Evolutionary conservation across 352 stramenopile genomes (phyloP), one percentile per base, ranked within the genome.

Genomic region (Globisporangium okanoganense): DNA sequence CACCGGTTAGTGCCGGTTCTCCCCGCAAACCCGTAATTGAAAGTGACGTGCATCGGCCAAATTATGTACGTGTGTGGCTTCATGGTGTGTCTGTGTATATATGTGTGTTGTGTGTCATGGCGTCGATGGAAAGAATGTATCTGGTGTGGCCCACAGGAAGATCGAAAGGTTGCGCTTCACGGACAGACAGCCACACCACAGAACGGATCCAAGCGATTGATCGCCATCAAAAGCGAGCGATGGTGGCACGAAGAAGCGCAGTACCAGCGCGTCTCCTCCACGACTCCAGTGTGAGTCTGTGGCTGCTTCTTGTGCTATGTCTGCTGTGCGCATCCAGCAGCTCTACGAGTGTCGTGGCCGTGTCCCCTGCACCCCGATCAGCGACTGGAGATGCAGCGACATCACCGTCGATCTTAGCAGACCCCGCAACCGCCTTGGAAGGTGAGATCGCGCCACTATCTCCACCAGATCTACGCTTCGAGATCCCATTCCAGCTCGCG

Each of bases 1-100:
- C 86, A 95, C 55, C 82, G 85, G 16, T 60, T 92, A 44, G 57
- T 87, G 55, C 66, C 71, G 0, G n/a, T 58, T 18, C 51, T 56
- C 10, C 44, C 51, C 13, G 29, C n/a, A n/a, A 27, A 29, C 7
- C 29, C 49, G 29, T 56, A 56, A 56, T 29, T 29, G 3, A 20
- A 33, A 10, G 22, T 51, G 22, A 51, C 24, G 45, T 52, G 25
- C 2, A 20, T 51, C n/a, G 29, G 29, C 29, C 6, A 6, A 33
- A 6, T 33, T 33, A 6, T 33, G 3, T 6, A 33, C 6, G 29
- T 33, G 29, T n/a, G n/a, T n/a, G n/a, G n/a, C n/a, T n/a, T n/a
- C 10, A n/a, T 43, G 10, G 36, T 43, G 36, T 6, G 10, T 8
- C 12, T 43, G 40, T n/a, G n/a, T n/a, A n/a, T n/a, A n/a, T n/a